phyloP scores from a whole-genome alignment of 352 stramenopile species.

The Globisporangium nagaii region DNA sequence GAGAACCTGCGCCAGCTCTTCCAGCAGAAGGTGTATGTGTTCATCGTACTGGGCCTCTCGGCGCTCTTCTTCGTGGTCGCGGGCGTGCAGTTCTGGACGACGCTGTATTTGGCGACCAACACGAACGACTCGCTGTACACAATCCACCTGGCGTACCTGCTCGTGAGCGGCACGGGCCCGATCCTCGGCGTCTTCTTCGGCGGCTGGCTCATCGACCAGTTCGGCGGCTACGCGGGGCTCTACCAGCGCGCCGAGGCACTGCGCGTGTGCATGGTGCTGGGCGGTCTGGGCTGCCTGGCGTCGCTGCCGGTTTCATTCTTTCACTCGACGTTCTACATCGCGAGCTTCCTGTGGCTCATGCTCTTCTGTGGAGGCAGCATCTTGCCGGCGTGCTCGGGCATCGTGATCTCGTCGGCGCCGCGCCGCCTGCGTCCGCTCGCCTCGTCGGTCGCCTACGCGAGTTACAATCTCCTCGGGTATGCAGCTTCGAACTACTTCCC shows the following conservation, averaged over 20 bases:
- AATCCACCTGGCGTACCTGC: conserved; percentile 68
- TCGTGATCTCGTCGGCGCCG: conserved; percentile 72
- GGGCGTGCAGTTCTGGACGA: conserved; percentile 82
- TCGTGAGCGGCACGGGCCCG: conserved; percentile 70
- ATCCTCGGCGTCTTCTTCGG: conserved; percentile 86
- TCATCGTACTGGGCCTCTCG: conserved; percentile 72
- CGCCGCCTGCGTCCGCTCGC: conserved; percentile 56
- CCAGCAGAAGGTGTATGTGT: conserved; percentile 65
- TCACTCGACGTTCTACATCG: conserved; percentile 58
- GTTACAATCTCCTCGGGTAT: conserved; percentile 86
- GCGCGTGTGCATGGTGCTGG: conserved; percentile 68
- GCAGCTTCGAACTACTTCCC: conserved; percentile 81
- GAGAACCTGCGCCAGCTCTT: conserved; percentile 47
- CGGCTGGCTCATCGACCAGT: conserved; percentile 77
- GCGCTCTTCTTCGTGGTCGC: conserved; percentile 82
- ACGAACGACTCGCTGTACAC: conserved; percentile 70
- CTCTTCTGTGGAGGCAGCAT: conserved; percentile 75
- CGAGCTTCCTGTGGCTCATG: conserved; percentile 76
- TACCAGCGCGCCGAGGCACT: conserved; percentile 64
- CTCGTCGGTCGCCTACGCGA: conserved; percentile 74
- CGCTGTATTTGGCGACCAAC: conserved; percentile 78
- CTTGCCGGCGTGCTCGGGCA: conserved; percentile 76
- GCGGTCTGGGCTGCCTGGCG: conserved; percentile 35
- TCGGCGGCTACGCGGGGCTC: conserved; percentile 64
- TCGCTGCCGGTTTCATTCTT: conserved; percentile 67